Evolutionary conservation across 2,329 filamentous ascomycete species (phyloP), one percentile per base, ranked within the genome.

Genomic region (Botrytis medusae): DNA sequence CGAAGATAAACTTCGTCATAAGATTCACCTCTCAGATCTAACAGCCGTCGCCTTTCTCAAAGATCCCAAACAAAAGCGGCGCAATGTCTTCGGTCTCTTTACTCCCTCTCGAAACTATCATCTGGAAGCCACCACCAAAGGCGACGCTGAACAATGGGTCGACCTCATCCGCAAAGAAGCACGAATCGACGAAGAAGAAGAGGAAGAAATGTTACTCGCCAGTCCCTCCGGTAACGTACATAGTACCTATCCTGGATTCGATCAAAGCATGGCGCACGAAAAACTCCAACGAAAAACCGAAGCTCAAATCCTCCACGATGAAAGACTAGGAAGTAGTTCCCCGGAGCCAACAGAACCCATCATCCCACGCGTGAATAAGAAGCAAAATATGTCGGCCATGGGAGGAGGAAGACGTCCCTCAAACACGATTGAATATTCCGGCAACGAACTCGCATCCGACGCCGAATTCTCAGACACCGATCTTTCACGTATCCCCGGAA

Each of bases 51-150:
- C 95, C 2, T 89, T 93, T 74, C 90, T 98, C 76, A 95, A 93
- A 79, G 94, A 97, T 78, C 92, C 93, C 14, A 97, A 97, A 82
- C 91, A 94, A 75, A 95, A 93, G 81, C 91, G 93, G 74, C 89
- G 93, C 70, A 90, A 97, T 81, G 89, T 98, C 74, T 98, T 99
- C 81, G 96, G 93, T 32, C 87, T 98, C 63, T 99, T 97, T 83
- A 95, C 94, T 0, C 93, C 95, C 0, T 92, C 94, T 25, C 91
- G 92, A 77, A 98, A 98, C 83, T 97, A 92, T 83, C 94, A 98
- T 79, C 90, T 99, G 74, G 92, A 97, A 82, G 94, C 93, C 0
- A 81, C 86, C 46, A 91, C 88, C 6, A 88, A 90, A 69, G 85
- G 89, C 74, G 95, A 98, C 75, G 93, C 93, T 9, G 88, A 93